Evolutionary conservation across 2,329 filamentous ascomycete genomes (phyloP).

Genomic region (Nothopassalora personata): DNA sequence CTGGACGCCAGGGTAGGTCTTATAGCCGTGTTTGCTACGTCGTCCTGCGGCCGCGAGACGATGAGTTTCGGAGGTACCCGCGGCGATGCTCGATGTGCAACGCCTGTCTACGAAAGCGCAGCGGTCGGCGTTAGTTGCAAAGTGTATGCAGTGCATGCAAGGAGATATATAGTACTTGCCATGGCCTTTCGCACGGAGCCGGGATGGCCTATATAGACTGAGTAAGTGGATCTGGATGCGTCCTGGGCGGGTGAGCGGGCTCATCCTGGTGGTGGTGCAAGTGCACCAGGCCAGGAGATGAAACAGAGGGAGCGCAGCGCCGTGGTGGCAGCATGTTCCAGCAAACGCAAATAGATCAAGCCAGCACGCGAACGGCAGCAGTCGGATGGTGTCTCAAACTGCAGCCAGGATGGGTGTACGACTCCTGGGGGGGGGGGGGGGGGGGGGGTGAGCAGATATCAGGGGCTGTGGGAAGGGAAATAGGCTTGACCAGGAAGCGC

Average conservation of each 20-base stretch:
- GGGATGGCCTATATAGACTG: constrained; percentile 16
- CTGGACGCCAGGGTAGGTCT: constrained; percentile 16
- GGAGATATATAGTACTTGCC: constrained; percentile 22
- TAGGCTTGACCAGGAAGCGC: constrained; percentile 11
- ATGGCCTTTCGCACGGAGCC: constrained; percentile 14
- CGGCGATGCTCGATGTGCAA: constrained; percentile 14
- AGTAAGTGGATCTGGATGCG: constrained; percentile 20
- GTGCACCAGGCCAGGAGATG: constrained; percentile 11
- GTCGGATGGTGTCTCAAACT: constrained; percentile 18
- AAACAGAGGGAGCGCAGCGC: constrained; percentile 9
- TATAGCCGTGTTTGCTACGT: constrained; percentile 11
- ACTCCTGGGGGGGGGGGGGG: too few species aligned
- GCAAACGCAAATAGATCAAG: constrained; percentile 11
- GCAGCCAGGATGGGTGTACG: constrained; percentile 20
- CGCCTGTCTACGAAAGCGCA: constrained; percentile 19
- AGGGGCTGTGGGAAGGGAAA: constrained; percentile 17
- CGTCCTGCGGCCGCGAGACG: constrained; percentile 22
- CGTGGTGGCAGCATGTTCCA: constrained; percentile 10
- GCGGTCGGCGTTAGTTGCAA: constrained; percentile 17
- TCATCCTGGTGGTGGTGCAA: constrained; percentile 20
- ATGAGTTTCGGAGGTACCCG: constrained; percentile 22
- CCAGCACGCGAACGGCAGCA: constrained; percentile 9
- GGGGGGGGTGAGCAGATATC: constrained; percentile 22
- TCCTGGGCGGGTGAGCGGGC: constrained; percentile 13
- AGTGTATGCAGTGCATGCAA: constrained; percentile 8